Conservation (phyloP, 73 alveolate genomes). For the Blepharisma japonicum region DNA sequence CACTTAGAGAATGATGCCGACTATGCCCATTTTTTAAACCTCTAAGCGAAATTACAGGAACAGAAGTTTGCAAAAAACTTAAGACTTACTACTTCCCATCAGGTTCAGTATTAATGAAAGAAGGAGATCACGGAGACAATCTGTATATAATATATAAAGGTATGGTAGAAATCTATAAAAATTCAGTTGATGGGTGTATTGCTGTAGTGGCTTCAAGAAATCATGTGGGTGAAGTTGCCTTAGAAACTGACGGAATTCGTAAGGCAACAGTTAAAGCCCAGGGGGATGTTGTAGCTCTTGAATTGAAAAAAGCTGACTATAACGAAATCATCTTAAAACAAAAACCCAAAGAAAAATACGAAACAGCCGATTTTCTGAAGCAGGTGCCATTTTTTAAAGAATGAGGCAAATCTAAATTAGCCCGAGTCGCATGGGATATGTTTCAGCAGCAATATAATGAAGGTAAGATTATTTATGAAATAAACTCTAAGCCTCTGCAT, state of each 20-base stretch:
- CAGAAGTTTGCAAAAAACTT: too few relatives aligned
- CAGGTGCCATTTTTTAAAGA: neutral
- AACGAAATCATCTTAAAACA: neutral
- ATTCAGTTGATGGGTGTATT: neutral
- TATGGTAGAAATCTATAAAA: neutral
- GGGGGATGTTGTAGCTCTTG: neutral
- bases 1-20: too few relatives aligned
- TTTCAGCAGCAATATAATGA: neutral
- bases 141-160: neutral
- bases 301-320: neutral
- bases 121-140: neutral
- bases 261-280: neutral
- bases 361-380: neutral
- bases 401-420: neutral
- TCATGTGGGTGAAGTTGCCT: neutral
- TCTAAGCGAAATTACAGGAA: too few relatives aligned
- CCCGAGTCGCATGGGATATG: neutral
- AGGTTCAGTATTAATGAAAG: neutral
- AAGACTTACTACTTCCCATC: too few relatives aligned
- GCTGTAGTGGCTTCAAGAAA: neutral
- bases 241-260: neutral
- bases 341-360: neutral
- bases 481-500: neutral
- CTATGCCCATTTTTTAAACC: too few relatives aligned
- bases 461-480: neutral